These are phyloP conservation scores for Rhodotorula sp. DNA, from an alignment of 1,284 basidiomycete species.

Conservation along the genomic window DNA sequence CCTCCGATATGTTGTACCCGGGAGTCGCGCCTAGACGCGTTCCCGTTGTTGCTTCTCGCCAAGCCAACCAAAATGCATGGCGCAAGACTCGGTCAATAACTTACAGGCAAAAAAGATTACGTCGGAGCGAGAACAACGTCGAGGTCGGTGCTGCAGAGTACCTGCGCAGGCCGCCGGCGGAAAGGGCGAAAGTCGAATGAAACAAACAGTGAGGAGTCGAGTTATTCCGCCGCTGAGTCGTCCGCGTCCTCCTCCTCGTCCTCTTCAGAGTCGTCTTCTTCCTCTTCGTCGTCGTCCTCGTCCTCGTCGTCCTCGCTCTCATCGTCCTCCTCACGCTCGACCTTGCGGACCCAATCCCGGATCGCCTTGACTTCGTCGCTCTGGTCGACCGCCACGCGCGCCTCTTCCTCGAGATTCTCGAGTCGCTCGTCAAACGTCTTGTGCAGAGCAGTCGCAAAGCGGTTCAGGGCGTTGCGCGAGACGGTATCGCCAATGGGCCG, in stretches of 20 bases:
- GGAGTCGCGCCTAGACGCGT: too few species aligned
- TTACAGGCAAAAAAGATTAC: too few species aligned
- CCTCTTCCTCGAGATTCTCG: slow-evolving; percentile 24
- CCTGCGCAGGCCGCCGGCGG: too few species aligned
- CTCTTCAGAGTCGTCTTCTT: slow-evolving; percentile 77
- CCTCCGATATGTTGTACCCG: too few species aligned
- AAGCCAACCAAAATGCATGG: too few species aligned
- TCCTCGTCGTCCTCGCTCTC: slow-evolving; percentile 14
- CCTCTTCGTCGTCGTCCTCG: slow-evolving; percentile 9
- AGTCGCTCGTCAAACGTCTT: slow-evolving; percentile 29
- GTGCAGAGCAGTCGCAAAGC: slow-evolving; percentile 28
- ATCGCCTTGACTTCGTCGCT: slow-evolving; percentile 13
- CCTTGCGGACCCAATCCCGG: slow-evolving; percentile 15
- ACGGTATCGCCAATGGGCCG: slow-evolving; percentile 68
- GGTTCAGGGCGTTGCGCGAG: slow-evolving; percentile 65
- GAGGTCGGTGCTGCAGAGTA: too few species aligned
- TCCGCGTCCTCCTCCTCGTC: slow-evolving; percentile 82
- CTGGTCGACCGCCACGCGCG: slow-evolving; percentile 16
- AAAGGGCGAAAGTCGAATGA: too few species aligned
- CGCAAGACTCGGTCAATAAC: too few species aligned
- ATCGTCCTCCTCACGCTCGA: slow-evolving; percentile 15
- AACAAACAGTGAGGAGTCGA: too few species aligned
- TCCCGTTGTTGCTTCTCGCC: too few species aligned
- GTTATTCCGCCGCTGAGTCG: slow-evolving; percentile 55
- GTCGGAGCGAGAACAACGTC: too few species aligned